phyloP scores from a whole-genome alignment of 345 rosid genomes.

The Hypericum perforatum region DNA sequence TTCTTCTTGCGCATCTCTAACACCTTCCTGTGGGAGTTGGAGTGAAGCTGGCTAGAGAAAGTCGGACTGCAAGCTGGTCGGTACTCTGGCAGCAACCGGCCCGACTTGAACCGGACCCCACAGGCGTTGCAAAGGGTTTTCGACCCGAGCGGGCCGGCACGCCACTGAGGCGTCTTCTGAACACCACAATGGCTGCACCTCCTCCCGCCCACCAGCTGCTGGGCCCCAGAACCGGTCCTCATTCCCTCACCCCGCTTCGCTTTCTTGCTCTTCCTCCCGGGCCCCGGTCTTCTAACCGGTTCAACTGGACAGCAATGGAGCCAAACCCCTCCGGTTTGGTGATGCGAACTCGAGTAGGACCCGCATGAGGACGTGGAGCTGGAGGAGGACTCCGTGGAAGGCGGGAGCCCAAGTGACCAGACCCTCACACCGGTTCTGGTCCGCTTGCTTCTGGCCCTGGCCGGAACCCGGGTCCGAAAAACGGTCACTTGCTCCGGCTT shows the following conservation, averaged over 20 bases:
- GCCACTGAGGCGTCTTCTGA: slow-evolving; percentile 88
- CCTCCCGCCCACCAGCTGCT: slow-evolving; percentile 18
- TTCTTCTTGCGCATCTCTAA: slow-evolving; percentile 70
- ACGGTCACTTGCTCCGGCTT: slow-evolving; percentile 2
- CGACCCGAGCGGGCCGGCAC: slow-evolving; percentile 82
- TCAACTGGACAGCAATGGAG: slow-evolving; percentile 10
- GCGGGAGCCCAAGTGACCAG: slow-evolving; percentile 57
- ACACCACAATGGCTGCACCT: slow-evolving; percentile 95
- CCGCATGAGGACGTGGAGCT: slow-evolving; percentile 32
- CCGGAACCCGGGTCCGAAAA: slow-evolving; percentile 47
- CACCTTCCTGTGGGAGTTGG: slow-evolving; percentile 83
- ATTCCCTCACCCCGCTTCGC: slow-evolving; percentile 12
- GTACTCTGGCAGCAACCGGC: slow-evolving; percentile 79
- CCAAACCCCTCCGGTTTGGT: slow-evolving; percentile 15
- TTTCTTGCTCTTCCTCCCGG: slow-evolving; percentile 30
- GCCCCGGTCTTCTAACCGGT: slow-evolving; percentile 15
- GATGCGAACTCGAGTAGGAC: slow-evolving; percentile 18
- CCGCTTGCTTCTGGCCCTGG: slow-evolving; percentile 81
- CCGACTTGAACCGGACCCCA: slow-evolving; percentile 86
- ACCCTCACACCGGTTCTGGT: slow-evolving; percentile 38
- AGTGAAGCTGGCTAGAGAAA: slow-evolving; percentile 60
- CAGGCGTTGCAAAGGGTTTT: slow-evolving; percentile 92
- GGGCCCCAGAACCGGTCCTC: slow-evolving; percentile 5
- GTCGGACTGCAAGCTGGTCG: slow-evolving; percentile 95
- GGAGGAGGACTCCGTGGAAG: slow-evolving; percentile 39